Evolutionary conservation across 768 basidiomycete genomes (phyloP), one percentile per base, ranked within the genome.

Genomic region (Podaxis sp.): DNA sequence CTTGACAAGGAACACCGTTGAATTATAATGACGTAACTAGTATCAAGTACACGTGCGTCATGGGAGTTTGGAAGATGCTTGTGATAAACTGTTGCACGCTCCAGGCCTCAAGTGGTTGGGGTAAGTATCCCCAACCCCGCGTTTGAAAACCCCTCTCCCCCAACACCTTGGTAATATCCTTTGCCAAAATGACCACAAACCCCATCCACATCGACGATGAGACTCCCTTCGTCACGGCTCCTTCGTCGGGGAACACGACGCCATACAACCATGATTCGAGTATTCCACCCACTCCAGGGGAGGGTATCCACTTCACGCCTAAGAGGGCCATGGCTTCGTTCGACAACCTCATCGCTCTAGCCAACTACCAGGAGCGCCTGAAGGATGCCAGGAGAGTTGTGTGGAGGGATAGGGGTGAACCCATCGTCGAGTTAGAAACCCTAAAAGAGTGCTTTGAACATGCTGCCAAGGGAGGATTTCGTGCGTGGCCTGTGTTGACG

Each of bases 341-440:
- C 66, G 91, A 94, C 71, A 92, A 91, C 69, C 78, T 95, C 7
- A 88, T 93, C 22, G 90, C 89, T 13, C 80, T 95, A 59, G 93
- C 93, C 4, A 93, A 93, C 74, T 86, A 90, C 73, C 88, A 92
- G 71, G 90, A 94, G 64, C 79, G 84, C 2, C 77, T 94, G 36
- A 82, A 75, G 64, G 86, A 86, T 59, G 90, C 92, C 0, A 81
- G 89, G 59, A 91, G 85, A 72, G 88, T 93, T 74, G 85, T 94
- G 2, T 92, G 92, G 90, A 79, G 90, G 12, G 89, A 93, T 68
- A 78, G 82, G 64, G 91, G 93, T 2, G 86, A 93, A 72, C 89
- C 86, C 17, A 88, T 88, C 0, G 85, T 80, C 0, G 88, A 92
- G 65, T 68, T 95, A 24, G 72, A 80, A 38, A 84, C 82, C 55